Percentiles rank a stretch among this genome's conserved stretches.
phyloP scores from a whole-genome alignment of 2,329 filamentous ascomycete species.

The Stagonosporopsis chrysanthemi region DNA sequence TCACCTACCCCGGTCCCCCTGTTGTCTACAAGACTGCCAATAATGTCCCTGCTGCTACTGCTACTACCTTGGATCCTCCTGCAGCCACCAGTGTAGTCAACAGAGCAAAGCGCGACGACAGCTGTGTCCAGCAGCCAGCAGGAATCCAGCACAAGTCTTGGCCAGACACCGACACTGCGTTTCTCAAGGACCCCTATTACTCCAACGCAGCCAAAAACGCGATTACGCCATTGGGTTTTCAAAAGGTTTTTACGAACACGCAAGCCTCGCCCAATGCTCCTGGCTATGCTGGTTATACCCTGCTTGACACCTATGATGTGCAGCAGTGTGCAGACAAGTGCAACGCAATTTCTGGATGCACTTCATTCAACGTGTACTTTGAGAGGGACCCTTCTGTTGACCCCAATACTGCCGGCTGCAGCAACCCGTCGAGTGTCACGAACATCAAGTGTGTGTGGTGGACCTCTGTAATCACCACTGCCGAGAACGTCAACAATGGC shows the following conservation, averaged over 20 bases:
- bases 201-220: too few species aligned
- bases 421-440: conserved; percentile 25
- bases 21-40: conserved; percentile 1
- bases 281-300: not conserved
- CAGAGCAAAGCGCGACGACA: not conserved
- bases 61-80: too few species aligned
- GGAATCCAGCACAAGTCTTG: not conserved
- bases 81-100: not conserved
- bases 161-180: not conserved
- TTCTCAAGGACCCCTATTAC: not conserved
- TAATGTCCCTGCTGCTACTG: not conserved
- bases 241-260: not conserved
- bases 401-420: conserved; percentile 19
- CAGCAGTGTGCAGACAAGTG: conserved; percentile 14
- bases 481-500: conserved; percentile 34
- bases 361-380: conserved; percentile 32
- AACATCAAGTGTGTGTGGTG: conserved; percentile 42
- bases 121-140: not conserved
- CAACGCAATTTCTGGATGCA: conserved; percentile 9
- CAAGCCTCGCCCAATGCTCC: not conserved
- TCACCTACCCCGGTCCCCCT: not conserved
- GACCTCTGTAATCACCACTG: conserved; percentile 22
- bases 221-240: not conserved
- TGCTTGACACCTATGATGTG: conserved; percentile 1
- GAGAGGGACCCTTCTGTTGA: conserved; percentile 24